Conservation (phyloP, 495 filamentous ascomycete genomes). For the Penicillium angulare region DNA sequence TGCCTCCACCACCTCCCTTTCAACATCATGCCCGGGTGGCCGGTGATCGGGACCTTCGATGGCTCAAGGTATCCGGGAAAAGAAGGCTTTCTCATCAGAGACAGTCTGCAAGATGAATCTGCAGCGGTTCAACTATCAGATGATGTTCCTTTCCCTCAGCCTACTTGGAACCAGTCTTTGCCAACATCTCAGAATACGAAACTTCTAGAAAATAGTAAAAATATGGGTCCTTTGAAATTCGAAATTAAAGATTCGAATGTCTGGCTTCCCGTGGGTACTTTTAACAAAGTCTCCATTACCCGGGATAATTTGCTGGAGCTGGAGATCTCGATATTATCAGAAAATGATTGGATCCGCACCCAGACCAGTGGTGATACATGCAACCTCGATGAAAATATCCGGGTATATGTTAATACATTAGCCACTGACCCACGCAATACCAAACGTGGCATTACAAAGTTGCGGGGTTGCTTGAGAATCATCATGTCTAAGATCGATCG, state of each 20-base stretch:
- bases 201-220: too few species aligned
- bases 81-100: too few species aligned
- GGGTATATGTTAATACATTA: constrained; percentile 66
- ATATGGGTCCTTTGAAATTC: too few species aligned
- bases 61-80: too few species aligned
- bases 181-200: neutral
- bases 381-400: constrained; percentile 31
- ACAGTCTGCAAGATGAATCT: too few species aligned
- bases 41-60: too few species aligned
- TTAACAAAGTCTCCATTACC: constrained; percentile 1
- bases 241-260: neutral
- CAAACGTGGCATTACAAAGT: too few species aligned
- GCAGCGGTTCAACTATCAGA: too few species aligned
- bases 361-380: constrained; percentile 6
- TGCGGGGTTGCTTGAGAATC: too few species aligned
- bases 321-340: constrained; percentile 28
- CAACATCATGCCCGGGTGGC: too few species aligned
- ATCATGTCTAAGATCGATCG: constrained; percentile 59
- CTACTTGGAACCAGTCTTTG: neutral
- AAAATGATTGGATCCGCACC: constrained; percentile 34
- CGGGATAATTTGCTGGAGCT: constrained; percentile 7
- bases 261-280: constrained; percentile 15
- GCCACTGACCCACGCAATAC: constrained; percentile 40
- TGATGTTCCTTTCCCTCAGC: too few species aligned
- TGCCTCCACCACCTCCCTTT: too few species aligned